These are phyloP conservation scores for Cladophialophora yegresii DNA, from an alignment of 2,329 filamentous ascomycete genomes.

Conservation along the genomic window DNA sequence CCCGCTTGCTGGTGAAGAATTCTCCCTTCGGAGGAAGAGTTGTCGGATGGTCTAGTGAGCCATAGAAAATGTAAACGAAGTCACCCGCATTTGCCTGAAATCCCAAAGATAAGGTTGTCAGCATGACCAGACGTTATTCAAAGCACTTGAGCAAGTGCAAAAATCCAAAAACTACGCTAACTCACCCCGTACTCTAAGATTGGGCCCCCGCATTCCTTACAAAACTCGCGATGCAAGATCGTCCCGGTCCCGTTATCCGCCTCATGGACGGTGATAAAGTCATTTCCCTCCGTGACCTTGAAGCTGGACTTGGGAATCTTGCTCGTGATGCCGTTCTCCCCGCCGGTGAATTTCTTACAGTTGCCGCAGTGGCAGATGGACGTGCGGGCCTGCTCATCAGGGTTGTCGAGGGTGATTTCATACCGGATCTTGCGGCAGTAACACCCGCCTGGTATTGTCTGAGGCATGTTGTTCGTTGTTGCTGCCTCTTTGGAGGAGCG, in stretches of 20 bases:
- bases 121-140: not conserved
- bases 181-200: slow-evolving; percentile 57
- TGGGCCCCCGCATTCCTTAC: slow-evolving; percentile 54
- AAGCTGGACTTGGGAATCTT: slow-evolving; percentile 53
- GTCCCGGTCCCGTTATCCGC: slow-evolving; percentile 55
- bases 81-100: slow-evolving; percentile 35
- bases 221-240: slow-evolving; percentile 55
- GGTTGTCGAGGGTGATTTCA: slow-evolving; percentile 48
- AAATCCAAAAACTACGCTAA: slow-evolving; percentile 17
- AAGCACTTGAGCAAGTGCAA: not conserved
- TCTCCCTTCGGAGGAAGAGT: slow-evolving; percentile 56
- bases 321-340: slow-evolving; percentile 53
- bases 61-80: slow-evolving; percentile 51
- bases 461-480: slow-evolving; percentile 10
- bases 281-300: slow-evolving; percentile 43
- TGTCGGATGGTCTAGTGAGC: slow-evolving; percentile 54
- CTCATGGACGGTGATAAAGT: slow-evolving; percentile 49
- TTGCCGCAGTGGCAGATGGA: slow-evolving; percentile 54
- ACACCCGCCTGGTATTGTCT: slow-evolving; percentile 41
- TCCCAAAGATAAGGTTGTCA: not conserved
- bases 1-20: slow-evolving; percentile 55
- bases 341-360: slow-evolving; percentile 31
- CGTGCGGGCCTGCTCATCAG: slow-evolving; percentile 54
- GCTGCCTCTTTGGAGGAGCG: not conserved
- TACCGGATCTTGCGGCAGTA: slow-evolving; percentile 54